These are phyloP conservation scores for Claviceps sp. DNA, from an alignment of 2,329 filamentous ascomycete genomes.

Conservation along the genomic window DNA sequence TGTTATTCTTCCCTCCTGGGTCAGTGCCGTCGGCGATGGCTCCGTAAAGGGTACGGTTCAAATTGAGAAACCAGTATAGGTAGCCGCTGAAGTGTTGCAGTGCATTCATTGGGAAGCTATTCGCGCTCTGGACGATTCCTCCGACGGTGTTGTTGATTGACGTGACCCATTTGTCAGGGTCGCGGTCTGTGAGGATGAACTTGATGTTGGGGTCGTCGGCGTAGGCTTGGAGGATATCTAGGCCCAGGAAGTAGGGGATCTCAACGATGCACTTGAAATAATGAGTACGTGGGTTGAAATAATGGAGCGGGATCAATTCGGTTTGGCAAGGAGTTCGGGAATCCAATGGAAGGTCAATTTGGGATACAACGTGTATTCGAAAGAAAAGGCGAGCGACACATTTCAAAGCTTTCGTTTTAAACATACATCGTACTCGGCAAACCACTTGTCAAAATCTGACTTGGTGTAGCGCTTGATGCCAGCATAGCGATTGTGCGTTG, in stretches of 20 bases:
- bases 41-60: constrained; percentile 1
- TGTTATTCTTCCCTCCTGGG: not conserved
- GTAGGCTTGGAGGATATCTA: constrained; percentile 10
- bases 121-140: not conserved
- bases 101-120: constrained; percentile 13
- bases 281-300: no score
- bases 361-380: not conserved
- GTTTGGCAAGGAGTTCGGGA: no score
- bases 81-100: constrained; percentile 14
- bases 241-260: constrained; percentile 15
- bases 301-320: no score
- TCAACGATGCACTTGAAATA: constrained; percentile 7
- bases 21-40: not conserved
- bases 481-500: constrained; percentile 13
- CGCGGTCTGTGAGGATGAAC: constrained; percentile 22
- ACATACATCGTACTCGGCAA: constrained; percentile 23
- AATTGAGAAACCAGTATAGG: constrained; percentile 1
- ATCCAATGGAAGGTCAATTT: no score
- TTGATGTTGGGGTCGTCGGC: constrained; percentile 23
- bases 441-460: constrained; percentile 26
- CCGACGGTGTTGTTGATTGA: constrained; percentile 14
- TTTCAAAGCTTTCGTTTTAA: no score
- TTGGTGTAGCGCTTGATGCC: constrained; percentile 1
- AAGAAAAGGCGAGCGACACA: not conserved
- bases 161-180: constrained; percentile 19